These are phyloP conservation scores for Colletotrichum sidae DNA, from an alignment of 2,329 filamentous ascomycete species.

Conservation along the genomic window DNA sequence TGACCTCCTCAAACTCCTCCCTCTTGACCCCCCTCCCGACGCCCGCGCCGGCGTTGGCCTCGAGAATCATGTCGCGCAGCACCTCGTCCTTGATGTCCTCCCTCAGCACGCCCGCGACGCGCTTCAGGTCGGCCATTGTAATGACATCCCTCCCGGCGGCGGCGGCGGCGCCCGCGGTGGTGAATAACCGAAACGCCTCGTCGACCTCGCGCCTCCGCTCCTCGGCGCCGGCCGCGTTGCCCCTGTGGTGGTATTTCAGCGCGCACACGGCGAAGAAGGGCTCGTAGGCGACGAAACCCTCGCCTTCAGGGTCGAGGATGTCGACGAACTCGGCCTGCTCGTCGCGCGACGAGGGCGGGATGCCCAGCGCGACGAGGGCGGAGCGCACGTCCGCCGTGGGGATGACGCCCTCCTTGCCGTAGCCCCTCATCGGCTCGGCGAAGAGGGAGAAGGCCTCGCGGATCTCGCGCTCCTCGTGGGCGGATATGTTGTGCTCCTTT, in stretches of 20 bases:
- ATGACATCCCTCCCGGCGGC: slow-evolving; percentile 64
- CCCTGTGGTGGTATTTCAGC: slow-evolving; percentile 78
- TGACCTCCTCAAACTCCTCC: slow-evolving; percentile 87
- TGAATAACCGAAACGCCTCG: slow-evolving; percentile 86
- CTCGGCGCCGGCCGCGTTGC: slow-evolving; percentile 46
- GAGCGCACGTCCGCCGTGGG: slow-evolving; percentile 76
- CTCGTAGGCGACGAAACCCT: slow-evolving; percentile 82
- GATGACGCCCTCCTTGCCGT: slow-evolving; percentile 73
- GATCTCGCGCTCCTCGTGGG: slow-evolving; percentile 89
- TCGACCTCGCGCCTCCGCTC: slow-evolving; percentile 74
- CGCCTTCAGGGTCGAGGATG: slow-evolving; percentile 84
- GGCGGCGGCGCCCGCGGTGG: slow-evolving; percentile 55
- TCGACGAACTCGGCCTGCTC: slow-evolving; percentile 83
- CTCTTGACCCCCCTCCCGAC: slow-evolving; percentile 77
- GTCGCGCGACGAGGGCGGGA: slow-evolving; percentile 70
- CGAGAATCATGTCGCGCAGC: slow-evolving; percentile 92
- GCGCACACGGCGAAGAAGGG: slow-evolving; percentile 91
- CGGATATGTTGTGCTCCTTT: slow-evolving; percentile 88
- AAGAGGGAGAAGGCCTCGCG: slow-evolving; percentile 91
- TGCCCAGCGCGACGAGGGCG: slow-evolving; percentile 83
- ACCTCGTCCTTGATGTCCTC: slow-evolving; percentile 87
- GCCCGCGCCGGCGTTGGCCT: slow-evolving; percentile 87
- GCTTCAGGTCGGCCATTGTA: slow-evolving; percentile 80
- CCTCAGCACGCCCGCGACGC: slow-evolving; percentile 83
- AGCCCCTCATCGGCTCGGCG: slow-evolving; percentile 72